These are phyloP conservation scores for Sarocladium oryzae DNA, from an alignment of 2,329 filamentous ascomycete species.

Conservation along the genomic window DNA sequence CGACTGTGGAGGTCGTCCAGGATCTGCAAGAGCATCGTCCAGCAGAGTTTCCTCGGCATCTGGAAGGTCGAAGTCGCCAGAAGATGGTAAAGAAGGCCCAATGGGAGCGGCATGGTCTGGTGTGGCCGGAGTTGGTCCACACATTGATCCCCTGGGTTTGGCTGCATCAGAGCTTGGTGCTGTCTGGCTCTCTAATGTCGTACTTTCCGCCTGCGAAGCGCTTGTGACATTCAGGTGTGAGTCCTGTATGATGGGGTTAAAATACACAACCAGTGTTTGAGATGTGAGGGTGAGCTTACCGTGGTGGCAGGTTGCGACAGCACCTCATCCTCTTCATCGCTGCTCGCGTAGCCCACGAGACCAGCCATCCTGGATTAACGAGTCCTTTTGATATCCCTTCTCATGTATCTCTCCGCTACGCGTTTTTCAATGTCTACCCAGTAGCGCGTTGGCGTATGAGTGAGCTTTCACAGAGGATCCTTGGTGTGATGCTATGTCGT, in stretches of 20 bases:
- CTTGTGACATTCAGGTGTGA: no score
- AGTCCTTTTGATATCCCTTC: neutral
- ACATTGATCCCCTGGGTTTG: slow-evolving; percentile 6
- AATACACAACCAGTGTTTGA: no score
- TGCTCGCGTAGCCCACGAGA: slow-evolving; percentile 45
- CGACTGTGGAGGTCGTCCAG: slow-evolving; percentile 38
- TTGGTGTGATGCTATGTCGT: no score
- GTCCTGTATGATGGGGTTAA: no score
- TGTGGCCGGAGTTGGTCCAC: slow-evolving; percentile 20
- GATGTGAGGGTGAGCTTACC: neutral
- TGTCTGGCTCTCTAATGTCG: no score
- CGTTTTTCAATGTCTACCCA: no score
- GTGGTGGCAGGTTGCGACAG: neutral
- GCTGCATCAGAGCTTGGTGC: neutral
- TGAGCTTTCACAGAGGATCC: neutral
- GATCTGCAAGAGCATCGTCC: slow-evolving; percentile 18
- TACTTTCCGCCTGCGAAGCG: no score
- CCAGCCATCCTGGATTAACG: slow-evolving; percentile 29
- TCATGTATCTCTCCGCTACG: no score
- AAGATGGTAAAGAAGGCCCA: slow-evolving; percentile 32
- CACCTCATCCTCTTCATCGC: slow-evolving; percentile 40
- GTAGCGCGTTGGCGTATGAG: no score
- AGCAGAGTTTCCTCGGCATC: slow-evolving; percentile 8
- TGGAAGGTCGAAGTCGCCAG: slow-evolving; percentile 16
- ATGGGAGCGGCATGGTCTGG: slow-evolving; percentile 26